Evolutionary conservation across 148 eudicot genomes (phyloP).

Genomic region (Chenopodium suecicum): DNA sequence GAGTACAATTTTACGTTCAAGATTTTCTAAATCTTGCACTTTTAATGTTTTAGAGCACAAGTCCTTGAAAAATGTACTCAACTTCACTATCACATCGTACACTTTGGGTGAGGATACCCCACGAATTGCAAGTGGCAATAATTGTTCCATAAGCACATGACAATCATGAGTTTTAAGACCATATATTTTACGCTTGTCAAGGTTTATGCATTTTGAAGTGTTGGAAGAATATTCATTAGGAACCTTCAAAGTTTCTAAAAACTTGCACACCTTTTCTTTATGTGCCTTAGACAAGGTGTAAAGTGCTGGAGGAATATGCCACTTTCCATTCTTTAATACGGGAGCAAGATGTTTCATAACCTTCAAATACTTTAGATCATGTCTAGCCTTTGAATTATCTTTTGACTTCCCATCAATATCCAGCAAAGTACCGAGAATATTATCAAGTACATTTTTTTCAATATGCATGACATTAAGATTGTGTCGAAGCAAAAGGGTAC

Average conservation of each 20-base stretch:
- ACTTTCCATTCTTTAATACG: background rate
- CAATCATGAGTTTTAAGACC: too few species aligned
- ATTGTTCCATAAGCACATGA: too few species aligned
- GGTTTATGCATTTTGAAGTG: too few species aligned
- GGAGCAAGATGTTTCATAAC: slow-evolving; percentile 9
- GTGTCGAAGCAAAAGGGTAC: slow-evolving; percentile 8
- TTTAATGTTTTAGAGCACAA: slow-evolving; percentile 5
- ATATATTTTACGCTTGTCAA: too few species aligned
- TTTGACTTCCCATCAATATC: slow-evolving; percentile 7
- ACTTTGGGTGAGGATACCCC: slow-evolving; percentile 9
- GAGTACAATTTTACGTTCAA: background rate
- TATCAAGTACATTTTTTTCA: slow-evolving; percentile 8
- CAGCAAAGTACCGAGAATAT: slow-evolving; percentile 8
- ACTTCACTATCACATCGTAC: background rate
- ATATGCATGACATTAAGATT: slow-evolving; percentile 15
- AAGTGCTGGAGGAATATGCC: slow-evolving; percentile 5
- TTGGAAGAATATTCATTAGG: too few species aligned
- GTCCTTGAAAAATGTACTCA: slow-evolving; percentile 4
- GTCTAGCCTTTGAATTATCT: slow-evolving; percentile 12
- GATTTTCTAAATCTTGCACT: background rate
- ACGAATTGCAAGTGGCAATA: background rate
- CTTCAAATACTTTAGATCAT: background rate
- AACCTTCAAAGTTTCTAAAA: background rate
- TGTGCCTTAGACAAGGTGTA: slow-evolving; percentile 9
- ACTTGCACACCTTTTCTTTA: background rate